Evolutionary conservation across 257 asterid species (phyloP), one percentile per base, ranked within the genome.

Genomic region (Asclepias syriaca): DNA sequence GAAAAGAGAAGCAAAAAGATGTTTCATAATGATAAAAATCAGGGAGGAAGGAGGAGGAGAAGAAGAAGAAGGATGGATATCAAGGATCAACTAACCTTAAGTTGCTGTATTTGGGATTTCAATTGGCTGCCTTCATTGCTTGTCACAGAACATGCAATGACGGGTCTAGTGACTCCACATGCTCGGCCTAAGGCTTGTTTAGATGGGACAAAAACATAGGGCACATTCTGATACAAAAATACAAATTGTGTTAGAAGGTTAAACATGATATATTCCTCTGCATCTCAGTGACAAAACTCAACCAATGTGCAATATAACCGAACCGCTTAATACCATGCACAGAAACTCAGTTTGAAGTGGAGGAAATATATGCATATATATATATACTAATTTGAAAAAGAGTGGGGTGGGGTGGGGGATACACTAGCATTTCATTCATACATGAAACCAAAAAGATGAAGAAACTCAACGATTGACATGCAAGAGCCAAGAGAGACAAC

Each of bases 141-240:
- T 0, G 97, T 90, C 69, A 88, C 97, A 0, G 97, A 90, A 81
- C 90, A 87, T 32, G 95, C 85, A 71, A 90, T 90, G 24, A 90
- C 97, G 3, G 95, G 95, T 61, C 97, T 80, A 5, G 95, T 90
- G 40, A 90, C 95, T 54, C 97, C 96, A 78, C 97, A 90, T 39
- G 97, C 97, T 21, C 97, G 84, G 39, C 97, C 77, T 58, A 75
- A 93, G 72, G 92, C 89, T 89, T 87, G 92, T 78, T 89, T 87
- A 2, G 96, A 89, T 60, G 92, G 88, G 73, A 87, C 93, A 75
- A 89, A 89, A 50, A 87, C 96, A 40, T 87, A 87, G 0, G 93
- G 96, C 58, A 89, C 96, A 6, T 89, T 89, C 96, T 89, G 72
- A 29, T 50, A 29, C 43, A 2, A 45, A 34, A 34, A 34, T 4